Conservation (phyloP, 2,329 filamentous ascomycete species). For the Cordyceps tenuipes region DNA sequence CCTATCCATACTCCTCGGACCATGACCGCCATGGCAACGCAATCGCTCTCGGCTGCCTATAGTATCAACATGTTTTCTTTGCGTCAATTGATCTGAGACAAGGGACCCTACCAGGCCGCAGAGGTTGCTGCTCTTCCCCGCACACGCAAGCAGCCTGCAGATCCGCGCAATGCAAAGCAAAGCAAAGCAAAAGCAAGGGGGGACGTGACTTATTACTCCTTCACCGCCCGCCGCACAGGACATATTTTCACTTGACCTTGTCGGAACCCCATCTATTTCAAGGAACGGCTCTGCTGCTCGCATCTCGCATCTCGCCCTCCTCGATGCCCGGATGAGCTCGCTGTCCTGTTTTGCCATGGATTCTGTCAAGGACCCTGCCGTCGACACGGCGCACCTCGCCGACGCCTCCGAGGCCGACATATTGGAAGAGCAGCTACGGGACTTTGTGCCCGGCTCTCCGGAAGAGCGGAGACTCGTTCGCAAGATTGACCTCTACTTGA, state of each 20-base stretch:
- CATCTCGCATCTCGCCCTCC: neutral
- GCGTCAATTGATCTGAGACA: neutral
- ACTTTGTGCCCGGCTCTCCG: constrained; percentile 20
- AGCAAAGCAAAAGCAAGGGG: neutral
- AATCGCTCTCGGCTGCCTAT: too few species aligned
- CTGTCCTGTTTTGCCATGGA: neutral
- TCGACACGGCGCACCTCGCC: neutral
- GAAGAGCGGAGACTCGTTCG: constrained; percentile 18
- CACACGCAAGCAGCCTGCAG: neutral
- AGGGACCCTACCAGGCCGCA: neutral
- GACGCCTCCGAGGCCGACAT: constrained; percentile 14
- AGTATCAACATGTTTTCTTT: neutral
- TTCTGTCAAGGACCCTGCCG: neutral
- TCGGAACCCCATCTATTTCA: neutral
- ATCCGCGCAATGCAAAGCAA: neutral
- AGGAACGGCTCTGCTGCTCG: neutral
- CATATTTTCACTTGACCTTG: neutral
- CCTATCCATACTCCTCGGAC: too few species aligned
- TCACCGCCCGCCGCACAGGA: neutral
- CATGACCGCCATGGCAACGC: too few species aligned
- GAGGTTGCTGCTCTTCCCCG: neutral
- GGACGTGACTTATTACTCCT: neutral
- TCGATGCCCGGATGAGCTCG: neutral
- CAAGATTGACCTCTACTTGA: constrained; percentile 30
- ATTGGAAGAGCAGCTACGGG: constrained; percentile 19